A percentile compares a stretch with the other conserved stretches of the same genome.
Evolutionary conservation across 768 basidiomycete species (phyloP).

Genomic region (Crucibulum laeve): DNA sequence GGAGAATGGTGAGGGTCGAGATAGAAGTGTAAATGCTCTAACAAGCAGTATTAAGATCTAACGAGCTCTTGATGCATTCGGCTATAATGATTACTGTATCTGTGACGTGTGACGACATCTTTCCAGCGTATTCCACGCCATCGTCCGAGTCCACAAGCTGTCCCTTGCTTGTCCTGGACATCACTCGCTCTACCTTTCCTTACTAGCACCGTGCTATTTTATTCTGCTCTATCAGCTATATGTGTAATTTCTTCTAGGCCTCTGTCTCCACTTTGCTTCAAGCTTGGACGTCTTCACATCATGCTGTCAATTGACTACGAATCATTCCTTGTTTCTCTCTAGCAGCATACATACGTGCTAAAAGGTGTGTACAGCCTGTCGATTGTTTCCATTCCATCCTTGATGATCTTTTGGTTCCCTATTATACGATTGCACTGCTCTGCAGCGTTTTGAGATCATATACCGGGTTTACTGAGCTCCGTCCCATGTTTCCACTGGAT

Average conservation of each 20-base stretch:
- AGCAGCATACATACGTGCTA: too few species aligned
- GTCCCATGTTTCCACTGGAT: neutral
- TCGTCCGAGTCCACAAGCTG: too few species aligned
- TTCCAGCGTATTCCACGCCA: neutral
- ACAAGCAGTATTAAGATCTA: neutral
- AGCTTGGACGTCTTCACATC: too few species aligned
- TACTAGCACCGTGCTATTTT: too few species aligned
- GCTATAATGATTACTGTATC: neutral
- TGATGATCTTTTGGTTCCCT: conserved; percentile 58
- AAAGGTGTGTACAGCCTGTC: neutral
- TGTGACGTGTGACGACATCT: neutral
- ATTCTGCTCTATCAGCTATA: too few species aligned
- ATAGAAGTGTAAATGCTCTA: conserved; percentile 1
- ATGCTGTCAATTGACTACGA: neutral
- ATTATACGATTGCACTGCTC: conserved; percentile 46
- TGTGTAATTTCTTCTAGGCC: too few species aligned
- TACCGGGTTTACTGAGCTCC: conserved; percentile 40
- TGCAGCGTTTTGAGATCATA: conserved; percentile 32
- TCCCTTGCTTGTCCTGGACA: too few species aligned
- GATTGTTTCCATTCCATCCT: conserved; percentile 1
- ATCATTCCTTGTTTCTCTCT: neutral
- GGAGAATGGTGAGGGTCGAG: conserved; percentile 9
- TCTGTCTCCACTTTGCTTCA: too few species aligned
- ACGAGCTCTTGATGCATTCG: neutral
- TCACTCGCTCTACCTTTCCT: too few species aligned